phyloP scores from a whole-genome alignment of 176 grass and related monocot species.

The Carex cristatella region DNA sequence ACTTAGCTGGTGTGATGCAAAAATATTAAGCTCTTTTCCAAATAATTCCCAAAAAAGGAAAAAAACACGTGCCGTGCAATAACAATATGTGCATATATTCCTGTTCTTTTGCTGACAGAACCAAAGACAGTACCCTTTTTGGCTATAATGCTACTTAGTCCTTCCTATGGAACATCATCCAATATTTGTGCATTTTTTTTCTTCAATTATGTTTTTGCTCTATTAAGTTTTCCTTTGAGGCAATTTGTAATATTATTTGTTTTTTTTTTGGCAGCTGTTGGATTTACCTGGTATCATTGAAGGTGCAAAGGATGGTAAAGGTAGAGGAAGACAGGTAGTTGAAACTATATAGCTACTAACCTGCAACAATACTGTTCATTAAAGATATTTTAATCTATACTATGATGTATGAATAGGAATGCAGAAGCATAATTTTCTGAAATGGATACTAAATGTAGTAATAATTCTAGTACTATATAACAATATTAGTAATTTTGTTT shows the following conservation, averaged over 20 bases:
- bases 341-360: not conserved
- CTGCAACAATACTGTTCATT: not conserved
- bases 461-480: not conserved
- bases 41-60: not conserved
- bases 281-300: conserved; percentile 99
- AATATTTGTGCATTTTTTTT: conserved; percentile 1
- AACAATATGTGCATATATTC: not conserved
- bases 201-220: not conserved
- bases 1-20: not conserved
- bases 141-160: not conserved
- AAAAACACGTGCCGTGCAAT: not conserved
- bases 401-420: not conserved
- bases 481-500: not conserved
- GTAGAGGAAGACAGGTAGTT: conserved; percentile 97
- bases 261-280: conserved; percentile 51
- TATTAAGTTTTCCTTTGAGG: not conserved
- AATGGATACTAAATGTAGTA: not conserved
- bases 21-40: not conserved
- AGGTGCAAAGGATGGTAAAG: conserved; percentile 99
- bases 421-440: not conserved
- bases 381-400: not conserved
- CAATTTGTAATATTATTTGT: conserved; percentile 7
- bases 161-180: not conserved
- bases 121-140: not conserved
- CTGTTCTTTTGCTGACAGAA: not conserved